These are phyloP conservation scores for Neofusicoccum kwambonambiense DNA, from an alignment of 2,329 filamentous ascomycete genomes.

Conservation along the genomic window DNA sequence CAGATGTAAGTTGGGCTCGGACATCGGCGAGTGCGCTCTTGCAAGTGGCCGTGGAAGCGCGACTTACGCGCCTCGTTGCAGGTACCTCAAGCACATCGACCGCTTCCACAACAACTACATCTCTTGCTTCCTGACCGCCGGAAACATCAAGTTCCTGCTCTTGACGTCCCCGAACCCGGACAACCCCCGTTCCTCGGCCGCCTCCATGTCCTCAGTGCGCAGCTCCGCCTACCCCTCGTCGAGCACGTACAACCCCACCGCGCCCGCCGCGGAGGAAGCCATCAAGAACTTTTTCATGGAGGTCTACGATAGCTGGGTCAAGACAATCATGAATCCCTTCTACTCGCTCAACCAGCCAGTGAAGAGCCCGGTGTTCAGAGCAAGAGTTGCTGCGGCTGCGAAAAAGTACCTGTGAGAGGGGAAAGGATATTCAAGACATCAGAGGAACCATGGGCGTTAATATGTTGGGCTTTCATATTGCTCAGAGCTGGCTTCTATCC, in stretches of 20 bases:
- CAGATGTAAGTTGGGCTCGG: conserved; percentile 62
- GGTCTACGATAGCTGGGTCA: conserved; percentile 95
- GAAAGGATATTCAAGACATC: neutral
- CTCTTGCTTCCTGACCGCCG: conserved; percentile 89
- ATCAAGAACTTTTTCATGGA: conserved; percentile 93
- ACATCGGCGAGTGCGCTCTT: neutral
- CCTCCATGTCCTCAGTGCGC: conserved; percentile 31
- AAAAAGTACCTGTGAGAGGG: conserved; percentile 79
- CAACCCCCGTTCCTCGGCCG: conserved; percentile 19
- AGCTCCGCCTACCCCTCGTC: conserved; percentile 68
- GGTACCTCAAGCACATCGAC: conserved; percentile 96
- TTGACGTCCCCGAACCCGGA: conserved; percentile 70
- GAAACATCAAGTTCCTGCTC: conserved; percentile 90
- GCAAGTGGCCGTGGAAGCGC: neutral
- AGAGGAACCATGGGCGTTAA: neutral
- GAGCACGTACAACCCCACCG: conserved; percentile 68
- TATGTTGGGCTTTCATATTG: too few species aligned
- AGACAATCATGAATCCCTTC: conserved; percentile 96
- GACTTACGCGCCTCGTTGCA: conserved; percentile 37
- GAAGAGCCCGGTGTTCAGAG: conserved; percentile 79
- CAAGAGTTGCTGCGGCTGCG: conserved; percentile 79
- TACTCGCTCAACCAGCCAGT: conserved; percentile 84
- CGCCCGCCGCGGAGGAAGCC: conserved; percentile 89
- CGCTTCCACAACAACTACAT: conserved; percentile 96
- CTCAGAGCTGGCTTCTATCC: neutral